A percentile compares a stretch with the other conserved stretches of the same genome.
Conservation (phyloP, 2,329 filamentous ascomycete genomes). For the Colletotrichum sp. region DNA sequence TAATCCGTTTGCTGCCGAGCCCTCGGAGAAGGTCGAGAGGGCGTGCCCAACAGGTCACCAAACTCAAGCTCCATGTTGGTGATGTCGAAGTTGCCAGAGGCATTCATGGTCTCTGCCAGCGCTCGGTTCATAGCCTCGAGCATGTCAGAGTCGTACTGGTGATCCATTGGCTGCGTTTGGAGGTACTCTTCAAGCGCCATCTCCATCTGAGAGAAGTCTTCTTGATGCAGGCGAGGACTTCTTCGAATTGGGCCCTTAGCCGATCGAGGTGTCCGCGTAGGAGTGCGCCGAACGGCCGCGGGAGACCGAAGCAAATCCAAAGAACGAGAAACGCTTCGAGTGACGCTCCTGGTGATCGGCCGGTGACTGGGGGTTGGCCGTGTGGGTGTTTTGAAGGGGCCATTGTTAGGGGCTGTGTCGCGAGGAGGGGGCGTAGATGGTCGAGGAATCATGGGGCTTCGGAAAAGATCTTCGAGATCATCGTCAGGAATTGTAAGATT, state of each 20-base stretch:
- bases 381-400: constrained; percentile 66
- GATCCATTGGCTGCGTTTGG: constrained; percentile 6
- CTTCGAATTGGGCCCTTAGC: constrained; percentile 7
- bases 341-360: constrained; percentile 66
- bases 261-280: constrained; percentile 48
- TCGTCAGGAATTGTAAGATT: constrained; percentile 56
- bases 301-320: constrained; percentile 53
- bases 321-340: constrained; percentile 64
- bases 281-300: constrained; percentile 51
- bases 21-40: constrained; percentile 1
- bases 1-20: not conserved
- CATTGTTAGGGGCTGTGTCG: constrained; percentile 48
- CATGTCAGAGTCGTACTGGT: constrained; percentile 16
- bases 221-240: constrained; percentile 15
- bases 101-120: constrained; percentile 11
- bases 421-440: constrained; percentile 60
- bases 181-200: constrained; percentile 16
- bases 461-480: constrained; percentile 70
- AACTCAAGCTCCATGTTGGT: constrained; percentile 16
- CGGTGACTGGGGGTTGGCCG: constrained; percentile 66
- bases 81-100: constrained; percentile 9
- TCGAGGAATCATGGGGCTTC: constrained; percentile 52
- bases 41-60: constrained; percentile 12
- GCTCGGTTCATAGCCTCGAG: constrained; percentile 20
- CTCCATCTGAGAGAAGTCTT: constrained; percentile 18